Percentiles rank a stretch among this genome's conserved stretches.
These are phyloP conservation scores for Kodamaea neixiangensis DNA, from an alignment of 805 yeast species.

Conservation along the genomic window DNA sequence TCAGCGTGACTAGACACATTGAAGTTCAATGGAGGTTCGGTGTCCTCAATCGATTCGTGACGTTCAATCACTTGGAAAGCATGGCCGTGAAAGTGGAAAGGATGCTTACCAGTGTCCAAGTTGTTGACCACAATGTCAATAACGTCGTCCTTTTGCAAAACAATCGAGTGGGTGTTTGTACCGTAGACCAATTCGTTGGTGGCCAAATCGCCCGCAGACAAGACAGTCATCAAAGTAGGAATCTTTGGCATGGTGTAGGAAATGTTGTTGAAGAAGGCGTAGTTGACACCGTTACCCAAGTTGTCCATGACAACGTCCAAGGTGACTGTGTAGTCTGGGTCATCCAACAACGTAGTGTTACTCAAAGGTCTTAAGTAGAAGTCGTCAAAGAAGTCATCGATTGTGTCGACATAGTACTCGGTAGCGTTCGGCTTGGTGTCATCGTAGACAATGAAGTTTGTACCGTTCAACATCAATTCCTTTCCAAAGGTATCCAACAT, in stretches of 20 bases:
- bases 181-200: conserved; percentile 66
- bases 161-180: conserved; percentile 72
- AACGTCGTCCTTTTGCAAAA: conserved; percentile 64
- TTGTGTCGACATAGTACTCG: conserved; percentile 39
- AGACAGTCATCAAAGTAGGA: conserved; percentile 79
- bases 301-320: conserved; percentile 82
- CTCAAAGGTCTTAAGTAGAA: conserved; percentile 32
- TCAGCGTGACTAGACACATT: conserved; percentile 47
- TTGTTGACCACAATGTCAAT: conserved; percentile 85
- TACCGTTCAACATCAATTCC: conserved; percentile 67
- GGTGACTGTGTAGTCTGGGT: conserved; percentile 68
- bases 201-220: conserved; percentile 66
- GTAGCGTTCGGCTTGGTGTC: conserved; percentile 43
- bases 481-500: conserved; percentile 79
- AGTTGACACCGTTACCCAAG: conserved; percentile 83
- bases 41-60: conserved; percentile 59
- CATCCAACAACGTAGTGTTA: conserved; percentile 51
- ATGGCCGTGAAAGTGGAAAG: conserved; percentile 97
- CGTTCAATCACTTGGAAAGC: conserved; percentile 81
- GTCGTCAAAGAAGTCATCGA: conserved; percentile 49
- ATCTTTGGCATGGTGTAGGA: conserved; percentile 80
- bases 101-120: conserved; percentile 89
- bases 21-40: conserved; percentile 55
- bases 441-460: conserved; percentile 70
- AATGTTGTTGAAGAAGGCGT: conserved; percentile 93